phyloP scores from a whole-genome alignment of 345 rosid species.

The Erodium maritimum region DNA sequence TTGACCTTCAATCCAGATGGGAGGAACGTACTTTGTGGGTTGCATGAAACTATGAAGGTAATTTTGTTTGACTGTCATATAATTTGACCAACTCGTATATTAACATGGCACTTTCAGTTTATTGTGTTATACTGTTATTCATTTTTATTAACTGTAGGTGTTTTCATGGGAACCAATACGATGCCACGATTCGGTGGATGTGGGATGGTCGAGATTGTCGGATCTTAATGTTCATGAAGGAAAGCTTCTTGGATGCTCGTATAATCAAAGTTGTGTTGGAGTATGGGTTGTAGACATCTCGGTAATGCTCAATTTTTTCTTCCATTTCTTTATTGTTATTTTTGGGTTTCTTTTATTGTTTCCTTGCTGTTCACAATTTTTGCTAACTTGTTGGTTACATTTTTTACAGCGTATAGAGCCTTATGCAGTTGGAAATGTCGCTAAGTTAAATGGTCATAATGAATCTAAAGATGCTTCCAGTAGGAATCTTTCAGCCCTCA shows the following conservation, averaged over 20 bases:
- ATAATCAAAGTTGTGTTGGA: slow-evolving; percentile 94
- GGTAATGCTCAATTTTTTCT: slow-evolving; percentile 32
- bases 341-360: slow-evolving; percentile 5
- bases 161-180: slow-evolving; percentile 95
- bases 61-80: slow-evolving; percentile 10
- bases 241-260: slow-evolving; percentile 97
- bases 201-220: slow-evolving; percentile 95
- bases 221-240: slow-evolving; percentile 96
- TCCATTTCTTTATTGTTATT: no score
- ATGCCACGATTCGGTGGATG: slow-evolving; percentile 86
- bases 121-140: slow-evolving; percentile 10
- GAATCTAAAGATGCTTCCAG: slow-evolving; percentile 48
- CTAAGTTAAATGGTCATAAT: slow-evolving; percentile 37
- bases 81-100: background rate
- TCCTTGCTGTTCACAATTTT: slow-evolving; percentile 9
- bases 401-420: slow-evolving; percentile 61
- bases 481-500: slow-evolving; percentile 41
- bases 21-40: slow-evolving; percentile 83
- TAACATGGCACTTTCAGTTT: slow-evolving; percentile 6
- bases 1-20: slow-evolving; percentile 93
- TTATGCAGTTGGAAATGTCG: slow-evolving; percentile 36
- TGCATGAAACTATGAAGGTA: slow-evolving; percentile 88
- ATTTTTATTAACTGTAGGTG: slow-evolving; percentile 30
- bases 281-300: slow-evolving; percentile 98
- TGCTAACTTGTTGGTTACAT: slow-evolving; percentile 8